These are phyloP conservation scores for Geotrichum histeridarum DNA, from an alignment of 1,139 yeast species.

Conservation along the genomic window DNA sequence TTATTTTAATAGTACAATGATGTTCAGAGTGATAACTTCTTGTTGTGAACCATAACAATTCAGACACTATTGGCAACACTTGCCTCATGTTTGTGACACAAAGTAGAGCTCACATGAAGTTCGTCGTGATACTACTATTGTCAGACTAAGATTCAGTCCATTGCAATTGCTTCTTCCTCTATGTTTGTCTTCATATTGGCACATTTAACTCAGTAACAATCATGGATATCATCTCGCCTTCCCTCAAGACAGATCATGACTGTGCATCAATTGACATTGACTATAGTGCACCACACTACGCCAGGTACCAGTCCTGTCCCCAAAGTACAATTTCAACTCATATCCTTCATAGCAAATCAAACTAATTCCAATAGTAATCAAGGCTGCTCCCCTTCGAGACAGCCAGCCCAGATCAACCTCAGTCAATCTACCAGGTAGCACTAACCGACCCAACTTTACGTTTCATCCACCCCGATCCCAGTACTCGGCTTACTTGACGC, in stretches of 20 bases:
- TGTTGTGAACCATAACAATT: background rate
- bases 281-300: slow-evolving; percentile 16
- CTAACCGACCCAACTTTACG: background rate
- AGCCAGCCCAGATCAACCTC: background rate
- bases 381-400: background rate
- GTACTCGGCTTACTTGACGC: slow-evolving; percentile 4
- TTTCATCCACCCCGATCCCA: slow-evolving; percentile 15
- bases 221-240: background rate
- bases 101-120: background rate
- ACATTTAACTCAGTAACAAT: too few relatives aligned
- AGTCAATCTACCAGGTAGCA: background rate
- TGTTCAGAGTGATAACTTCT: background rate
- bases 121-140: background rate
- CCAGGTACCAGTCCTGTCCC: slow-evolving; percentile 11
- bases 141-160: background rate
- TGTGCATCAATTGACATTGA: slow-evolving; percentile 7
- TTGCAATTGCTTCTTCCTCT: background rate
- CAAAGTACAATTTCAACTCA: background rate
- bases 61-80: background rate
- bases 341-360: too few relatives aligned
- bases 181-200: background rate
- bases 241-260: slow-evolving; percentile 4
- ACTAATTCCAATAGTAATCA: too few relatives aligned
- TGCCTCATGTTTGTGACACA: background rate
- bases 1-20: background rate